Evolutionary conservation across 2,329 filamentous ascomycete species (phyloP).

Genomic region (Fusarium piperis): DNA sequence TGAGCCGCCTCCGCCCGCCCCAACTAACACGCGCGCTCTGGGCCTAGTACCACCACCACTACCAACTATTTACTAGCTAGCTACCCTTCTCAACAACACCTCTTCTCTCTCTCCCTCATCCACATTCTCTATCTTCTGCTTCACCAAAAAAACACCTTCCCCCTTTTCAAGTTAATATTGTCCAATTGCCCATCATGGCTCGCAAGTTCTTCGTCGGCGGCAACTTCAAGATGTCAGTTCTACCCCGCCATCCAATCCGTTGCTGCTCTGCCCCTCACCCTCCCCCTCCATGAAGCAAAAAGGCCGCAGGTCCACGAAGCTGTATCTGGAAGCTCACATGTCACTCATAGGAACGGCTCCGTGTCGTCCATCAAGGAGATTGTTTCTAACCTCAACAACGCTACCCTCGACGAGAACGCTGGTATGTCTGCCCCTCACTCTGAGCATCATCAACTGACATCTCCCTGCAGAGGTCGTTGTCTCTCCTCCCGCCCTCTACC

Average conservation of each 20-base stretch:
- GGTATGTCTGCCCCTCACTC: constrained; percentile 61
- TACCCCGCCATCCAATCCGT: constrained; percentile 41
- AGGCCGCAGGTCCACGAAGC: constrained; percentile 39
- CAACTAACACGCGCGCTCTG: constrained; percentile 14
- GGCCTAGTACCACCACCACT: background rate
- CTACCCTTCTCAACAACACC: constrained; percentile 16
- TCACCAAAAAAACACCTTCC: background rate
- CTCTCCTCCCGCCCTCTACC: constrained; percentile 89
- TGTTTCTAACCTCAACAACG: constrained; percentile 86
- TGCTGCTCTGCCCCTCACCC: constrained; percentile 27
- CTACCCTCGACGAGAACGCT: constrained; percentile 78
- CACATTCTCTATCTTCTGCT: constrained; percentile 8
- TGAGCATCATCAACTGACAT: constrained; percentile 12
- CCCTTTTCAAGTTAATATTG: background rate
- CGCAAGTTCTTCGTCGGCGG: constrained; percentile 98
- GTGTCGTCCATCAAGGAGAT: constrained; percentile 90
- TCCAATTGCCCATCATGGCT: constrained; percentile 73
- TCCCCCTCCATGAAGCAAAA: constrained; percentile 38
- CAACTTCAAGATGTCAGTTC: constrained; percentile 97
- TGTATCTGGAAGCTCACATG: constrained; percentile 24
- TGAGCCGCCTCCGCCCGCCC: constrained; percentile 25
- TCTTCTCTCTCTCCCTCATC: constrained; percentile 11
- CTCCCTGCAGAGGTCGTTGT: constrained; percentile 83
- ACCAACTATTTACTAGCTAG: constrained; percentile 26
- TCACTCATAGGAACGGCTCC: constrained; percentile 82